Base-by-base conservation (phyloP, 73 alveolate species). In the Paramecium bursaria region DNA sequence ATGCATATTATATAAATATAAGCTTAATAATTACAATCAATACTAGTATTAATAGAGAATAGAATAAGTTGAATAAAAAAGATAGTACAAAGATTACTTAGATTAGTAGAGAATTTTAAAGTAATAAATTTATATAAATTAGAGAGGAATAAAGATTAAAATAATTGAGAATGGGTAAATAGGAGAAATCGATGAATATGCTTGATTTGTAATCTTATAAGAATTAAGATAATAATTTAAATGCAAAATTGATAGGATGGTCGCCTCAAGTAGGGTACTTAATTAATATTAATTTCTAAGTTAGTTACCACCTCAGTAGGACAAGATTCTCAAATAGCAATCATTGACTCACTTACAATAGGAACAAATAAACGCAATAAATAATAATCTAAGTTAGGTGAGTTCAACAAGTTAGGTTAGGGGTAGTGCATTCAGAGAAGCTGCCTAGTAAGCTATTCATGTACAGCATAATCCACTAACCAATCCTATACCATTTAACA, bases 171-270 rank as follows among this genome's bases (percentile, higher is more conserved):
- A 67, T 67, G 82, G 82, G 82, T 39, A 67, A 57, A 42, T 67
- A 67, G 27, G 82, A 67, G 22, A 67, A 67, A 67, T 67, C 82
- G 9, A 67, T 67, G 82, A 67, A 67, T 67, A 67, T 67, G 82
- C 50, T 67, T 15, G 82, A 67, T 67, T 67, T 67, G 13, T 35
- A 67, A 30, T 53, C 82, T 19, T 67, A 67, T 19, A 67, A 67
- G 44, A 67, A 67, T 15, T 42, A 67, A 19, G 82, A 67, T 0
- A 46, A 53, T 25, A 39, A 67, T 39, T 19, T 67, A 35, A 67
- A 67, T 67, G 82, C 82, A 15, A 67, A 67, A 26, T 39, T 67
- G 10, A 67, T 67, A 19, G 82, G 82, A 19, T 67, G 82, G 82
- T 67, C 82, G 0, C 82, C 82, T 19, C 44, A 67, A 67, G 55